Conservation (phyloP, 148 eudicot species). For the Diospyros kaki region DNA sequence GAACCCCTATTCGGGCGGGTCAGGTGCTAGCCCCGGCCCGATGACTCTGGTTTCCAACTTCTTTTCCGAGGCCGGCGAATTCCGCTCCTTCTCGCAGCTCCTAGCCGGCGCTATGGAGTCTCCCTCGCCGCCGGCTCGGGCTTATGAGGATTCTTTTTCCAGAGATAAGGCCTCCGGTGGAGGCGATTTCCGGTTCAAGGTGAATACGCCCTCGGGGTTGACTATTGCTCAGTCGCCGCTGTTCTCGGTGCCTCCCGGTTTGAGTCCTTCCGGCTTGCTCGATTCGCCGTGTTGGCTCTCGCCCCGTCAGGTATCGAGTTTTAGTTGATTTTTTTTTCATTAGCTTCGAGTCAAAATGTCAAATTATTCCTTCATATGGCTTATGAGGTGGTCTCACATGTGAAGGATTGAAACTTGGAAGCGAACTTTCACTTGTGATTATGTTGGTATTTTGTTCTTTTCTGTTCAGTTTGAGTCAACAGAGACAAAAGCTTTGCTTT, state of each 20-base stretch:
- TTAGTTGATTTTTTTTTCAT: not conserved
- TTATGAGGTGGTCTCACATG: no score
- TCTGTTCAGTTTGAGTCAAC: no score
- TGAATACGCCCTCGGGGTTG: conserved; percentile 45
- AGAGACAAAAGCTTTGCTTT: no score
- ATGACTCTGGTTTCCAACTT: conserved; percentile 68
- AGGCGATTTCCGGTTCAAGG: conserved; percentile 35
- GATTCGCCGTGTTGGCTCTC: conserved; percentile 59
- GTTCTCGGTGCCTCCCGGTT: conserved; percentile 59
- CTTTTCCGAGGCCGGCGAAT: conserved; percentile 69
- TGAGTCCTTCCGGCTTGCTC: conserved; percentile 70
- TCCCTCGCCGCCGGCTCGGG: conserved; percentile 24
- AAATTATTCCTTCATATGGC: not conserved
- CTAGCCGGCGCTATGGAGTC: conserved; percentile 71
- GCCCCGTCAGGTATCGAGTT: conserved; percentile 46
- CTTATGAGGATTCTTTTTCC: not conserved
- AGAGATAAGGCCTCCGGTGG: conserved; percentile 5
- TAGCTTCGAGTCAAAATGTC: not conserved
- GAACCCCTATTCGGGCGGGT: conserved; percentile 44
- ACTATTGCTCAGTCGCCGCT: conserved; percentile 33
- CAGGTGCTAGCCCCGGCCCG: conserved; percentile 75
- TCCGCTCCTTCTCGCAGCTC: conserved; percentile 77
- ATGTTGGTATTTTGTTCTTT: no score
- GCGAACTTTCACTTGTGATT: no score
- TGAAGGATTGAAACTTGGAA: no score